Percentiles rank a stretch among this genome's conserved stretches.
phyloP scores from a whole-genome alignment of 1,284 basidiomycete species.

The Xanthoconium separans region DNA sequence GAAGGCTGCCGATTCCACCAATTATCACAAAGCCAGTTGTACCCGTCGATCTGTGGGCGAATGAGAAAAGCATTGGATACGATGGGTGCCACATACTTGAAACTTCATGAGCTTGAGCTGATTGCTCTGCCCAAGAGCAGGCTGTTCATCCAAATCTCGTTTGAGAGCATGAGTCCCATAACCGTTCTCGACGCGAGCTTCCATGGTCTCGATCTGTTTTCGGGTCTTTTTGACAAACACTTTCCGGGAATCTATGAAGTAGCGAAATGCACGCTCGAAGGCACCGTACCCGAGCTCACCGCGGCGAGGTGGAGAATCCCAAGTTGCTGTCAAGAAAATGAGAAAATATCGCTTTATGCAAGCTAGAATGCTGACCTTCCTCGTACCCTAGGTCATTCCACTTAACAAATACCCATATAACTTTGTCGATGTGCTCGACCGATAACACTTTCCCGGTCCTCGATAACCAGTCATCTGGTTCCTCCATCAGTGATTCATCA shows the following conservation, averaged over 20 bases:
- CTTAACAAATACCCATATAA: conserved; percentile 84
- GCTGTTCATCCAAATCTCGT: conserved; percentile 44
- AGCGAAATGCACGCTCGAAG: conserved; percentile 64
- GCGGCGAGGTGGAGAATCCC: conserved; percentile 81
- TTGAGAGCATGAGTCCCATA: conserved; percentile 49
- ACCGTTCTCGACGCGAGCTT: conserved; percentile 47
- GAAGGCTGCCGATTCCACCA: conserved; percentile 88
- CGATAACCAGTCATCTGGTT: conserved; percentile 59
- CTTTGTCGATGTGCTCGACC: conserved; percentile 52
- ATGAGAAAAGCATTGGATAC: conserved; percentile 8
- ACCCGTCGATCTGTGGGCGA: conserved; percentile 71
- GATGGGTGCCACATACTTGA: conserved; percentile 49
- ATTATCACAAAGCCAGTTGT: conserved; percentile 91
- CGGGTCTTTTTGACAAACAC: conserved; percentile 58
- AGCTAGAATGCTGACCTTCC: conserved; percentile 56
- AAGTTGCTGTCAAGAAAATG: conserved; percentile 59
- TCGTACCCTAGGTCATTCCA: conserved; percentile 92
- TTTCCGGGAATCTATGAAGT: conserved; percentile 61
- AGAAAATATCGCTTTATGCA: neutral
- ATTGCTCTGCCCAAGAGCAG: conserved; percentile 62
- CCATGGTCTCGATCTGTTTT: conserved; percentile 39
- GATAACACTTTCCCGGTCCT: conserved; percentile 45
- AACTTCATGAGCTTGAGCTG: conserved; percentile 79
- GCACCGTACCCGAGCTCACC: conserved; percentile 58
- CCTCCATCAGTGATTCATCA: conserved; percentile 46